Conservation (phyloP, 2,329 filamentous ascomycete species). For the Esteya vermicola region DNA sequence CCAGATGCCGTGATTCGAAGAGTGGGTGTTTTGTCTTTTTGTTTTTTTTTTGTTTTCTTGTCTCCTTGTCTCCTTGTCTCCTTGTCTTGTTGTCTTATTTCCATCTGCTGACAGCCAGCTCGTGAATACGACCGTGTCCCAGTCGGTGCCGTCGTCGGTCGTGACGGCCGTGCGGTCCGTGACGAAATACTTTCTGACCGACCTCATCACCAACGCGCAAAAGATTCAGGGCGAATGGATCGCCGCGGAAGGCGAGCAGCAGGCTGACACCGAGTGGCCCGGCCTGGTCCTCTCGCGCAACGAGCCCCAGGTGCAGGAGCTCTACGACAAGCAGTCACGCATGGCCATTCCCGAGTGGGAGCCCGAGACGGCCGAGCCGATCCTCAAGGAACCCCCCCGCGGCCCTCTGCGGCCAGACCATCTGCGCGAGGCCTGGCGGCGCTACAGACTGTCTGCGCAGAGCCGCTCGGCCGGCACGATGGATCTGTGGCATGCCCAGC, state of each 20-base stretch:
- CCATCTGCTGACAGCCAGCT: slow-evolving; percentile 28
- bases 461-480: slow-evolving; percentile 48
- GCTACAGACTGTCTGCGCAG: slow-evolving; percentile 50
- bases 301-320: slow-evolving; percentile 16
- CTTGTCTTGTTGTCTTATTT: not conserved
- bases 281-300: slow-evolving; percentile 12
- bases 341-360: slow-evolving; percentile 13
- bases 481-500: slow-evolving; percentile 46
- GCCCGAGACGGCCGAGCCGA: slow-evolving; percentile 15
- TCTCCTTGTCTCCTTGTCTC: not conserved
- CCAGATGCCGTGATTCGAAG: slow-evolving; percentile 55
- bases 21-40: slow-evolving; percentile 24
- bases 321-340: slow-evolving; percentile 19
- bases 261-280: slow-evolving; percentile 29
- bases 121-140: slow-evolving; percentile 67
- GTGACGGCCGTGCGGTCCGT: slow-evolving; percentile 64
- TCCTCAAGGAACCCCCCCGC: slow-evolving; percentile 23
- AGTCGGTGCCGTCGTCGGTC: slow-evolving; percentile 60
- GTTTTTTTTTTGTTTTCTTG: not conserved
- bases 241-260: slow-evolving; percentile 38
- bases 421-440: slow-evolving; percentile 55
- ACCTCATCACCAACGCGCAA: slow-evolving; percentile 59
- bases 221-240: slow-evolving; percentile 61
- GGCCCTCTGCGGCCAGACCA: slow-evolving; percentile 60
- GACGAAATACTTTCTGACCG: slow-evolving; percentile 63